phyloP scores from a whole-genome alignment of 2,329 filamentous ascomycete species.

The Beauveria australis region DNA sequence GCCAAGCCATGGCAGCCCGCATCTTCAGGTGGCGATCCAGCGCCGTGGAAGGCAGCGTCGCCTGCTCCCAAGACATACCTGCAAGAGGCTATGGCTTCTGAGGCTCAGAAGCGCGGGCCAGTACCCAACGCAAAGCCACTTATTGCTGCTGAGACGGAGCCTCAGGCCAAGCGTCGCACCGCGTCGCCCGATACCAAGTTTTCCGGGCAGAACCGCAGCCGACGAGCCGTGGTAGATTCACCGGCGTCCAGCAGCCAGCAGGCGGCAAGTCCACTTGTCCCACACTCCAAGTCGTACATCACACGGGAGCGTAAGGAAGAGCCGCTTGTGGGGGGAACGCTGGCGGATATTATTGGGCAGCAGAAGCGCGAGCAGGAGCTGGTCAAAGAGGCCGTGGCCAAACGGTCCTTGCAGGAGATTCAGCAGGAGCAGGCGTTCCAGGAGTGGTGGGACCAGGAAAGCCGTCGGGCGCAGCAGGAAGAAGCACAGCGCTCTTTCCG shows the following conservation, averaged over 20 bases:
- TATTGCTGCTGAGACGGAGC: constrained; percentile 32
- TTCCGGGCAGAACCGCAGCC: constrained; percentile 43
- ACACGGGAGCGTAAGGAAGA: constrained; percentile 52
- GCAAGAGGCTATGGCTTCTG: constrained; percentile 37
- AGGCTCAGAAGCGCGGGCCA: constrained; percentile 20
- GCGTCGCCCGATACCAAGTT: constrained; percentile 57
- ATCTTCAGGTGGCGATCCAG: constrained; percentile 29
- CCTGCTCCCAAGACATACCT: constrained; percentile 40
- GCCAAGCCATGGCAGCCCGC: constrained; percentile 38
- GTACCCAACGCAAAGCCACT: constrained; percentile 32
- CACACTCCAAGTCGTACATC: constrained; percentile 55
- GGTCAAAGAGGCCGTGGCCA: constrained; percentile 75
- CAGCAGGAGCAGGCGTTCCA: constrained; percentile 96
- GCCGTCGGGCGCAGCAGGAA: constrained; percentile 59
- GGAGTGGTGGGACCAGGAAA: constrained; percentile 91
- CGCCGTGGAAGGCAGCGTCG: constrained; percentile 60
- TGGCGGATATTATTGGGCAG: constrained; percentile 82
- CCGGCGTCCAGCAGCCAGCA: constrained; percentile 21
- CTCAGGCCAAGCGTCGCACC: constrained; percentile 36
- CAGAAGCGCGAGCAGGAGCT: constrained; percentile 78
- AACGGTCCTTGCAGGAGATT: constrained; percentile 85
- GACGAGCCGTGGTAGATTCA: constrained; percentile 21
- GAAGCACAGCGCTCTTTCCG: constrained; percentile 36
- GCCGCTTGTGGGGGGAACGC: constrained; percentile 59
- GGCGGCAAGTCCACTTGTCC: constrained; percentile 36